phyloP scores from a whole-genome alignment of 208 protist genomes.

The Acanthamoeba sp. region DNA sequence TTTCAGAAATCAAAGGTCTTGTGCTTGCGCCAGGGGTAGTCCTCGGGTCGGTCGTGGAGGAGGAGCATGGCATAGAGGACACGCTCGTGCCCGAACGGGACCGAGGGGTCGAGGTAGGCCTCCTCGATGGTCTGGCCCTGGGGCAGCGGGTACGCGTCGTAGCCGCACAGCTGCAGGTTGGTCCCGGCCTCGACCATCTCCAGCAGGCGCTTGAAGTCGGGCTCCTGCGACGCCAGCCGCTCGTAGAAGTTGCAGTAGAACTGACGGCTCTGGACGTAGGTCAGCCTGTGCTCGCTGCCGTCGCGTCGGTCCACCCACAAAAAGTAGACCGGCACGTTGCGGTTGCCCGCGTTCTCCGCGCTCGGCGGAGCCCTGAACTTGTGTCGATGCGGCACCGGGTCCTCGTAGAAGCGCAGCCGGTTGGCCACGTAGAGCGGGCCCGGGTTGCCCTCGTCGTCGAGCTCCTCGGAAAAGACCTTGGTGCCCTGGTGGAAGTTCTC shows the following conservation, averaged over 20 bases:
- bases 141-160: conserved; percentile 68
- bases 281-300: conserved; percentile 67
- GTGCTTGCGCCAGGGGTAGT: conserved; percentile 75
- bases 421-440: not conserved
- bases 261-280: conserved; percentile 70
- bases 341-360: not conserved
- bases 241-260: conserved; percentile 84
- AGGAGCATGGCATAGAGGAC: conserved; percentile 75
- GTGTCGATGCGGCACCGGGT: conserved; percentile 76
- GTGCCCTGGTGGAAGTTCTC: conserved; percentile 82
- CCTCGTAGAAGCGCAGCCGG: conserved; percentile 65
- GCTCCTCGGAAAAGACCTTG: conserved; percentile 60
- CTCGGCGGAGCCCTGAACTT: conserved; percentile 53
- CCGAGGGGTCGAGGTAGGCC: conserved; percentile 59
- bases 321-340: conserved; percentile 75
- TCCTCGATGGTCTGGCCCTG: not conserved
- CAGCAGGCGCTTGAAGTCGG: conserved; percentile 34
- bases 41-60: not conserved
- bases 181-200: conserved; percentile 60
- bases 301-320: conserved; percentile 70
- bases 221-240: conserved; percentile 20
- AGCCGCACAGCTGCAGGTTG: conserved; percentile 76
- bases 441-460: not conserved
- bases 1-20: conserved; percentile 77
- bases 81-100: conserved; percentile 78